phyloP scores from a whole-genome alignment of 73 alveolate species.

The Blepharisma stoltei region DNA sequence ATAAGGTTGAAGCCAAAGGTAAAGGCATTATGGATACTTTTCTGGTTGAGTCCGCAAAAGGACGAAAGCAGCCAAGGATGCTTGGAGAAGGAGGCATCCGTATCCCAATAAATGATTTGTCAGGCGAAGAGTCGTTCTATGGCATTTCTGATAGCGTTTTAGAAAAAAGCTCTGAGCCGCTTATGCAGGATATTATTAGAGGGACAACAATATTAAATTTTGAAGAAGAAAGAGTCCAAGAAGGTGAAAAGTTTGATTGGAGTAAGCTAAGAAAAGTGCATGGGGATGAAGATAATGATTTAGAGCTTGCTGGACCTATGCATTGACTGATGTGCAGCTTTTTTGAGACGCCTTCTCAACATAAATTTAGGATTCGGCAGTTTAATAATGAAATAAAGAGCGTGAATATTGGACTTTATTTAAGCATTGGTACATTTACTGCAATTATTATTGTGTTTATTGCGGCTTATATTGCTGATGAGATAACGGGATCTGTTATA shows the following conservation, averaged over 20 bases:
- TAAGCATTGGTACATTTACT: not conserved
- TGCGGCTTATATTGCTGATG: not conserved
- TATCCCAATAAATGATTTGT: not conserved
- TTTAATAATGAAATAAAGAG: not conserved
- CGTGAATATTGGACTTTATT: not conserved
- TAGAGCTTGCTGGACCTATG: too few species aligned
- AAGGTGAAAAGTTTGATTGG: too few species aligned
- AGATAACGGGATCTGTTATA: not conserved
- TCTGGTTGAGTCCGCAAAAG: not conserved
- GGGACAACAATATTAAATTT: too few species aligned
- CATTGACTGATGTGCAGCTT: not conserved
- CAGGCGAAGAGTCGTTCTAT: not conserved
- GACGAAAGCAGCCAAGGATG: not conserved
- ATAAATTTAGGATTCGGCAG: not conserved
- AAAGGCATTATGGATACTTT: constrained; percentile 47
- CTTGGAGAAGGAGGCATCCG: constrained; percentile 3
- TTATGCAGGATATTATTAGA: too few species aligned
- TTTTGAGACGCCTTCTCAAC: not conserved
- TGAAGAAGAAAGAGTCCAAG: too few species aligned
- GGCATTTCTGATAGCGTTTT: not conserved
- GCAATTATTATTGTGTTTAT: not conserved
- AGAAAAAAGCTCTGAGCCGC: too few species aligned
- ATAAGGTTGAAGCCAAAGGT: constrained; percentile 45
- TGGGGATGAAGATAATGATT: too few species aligned
- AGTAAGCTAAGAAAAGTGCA: too few species aligned